phyloP scores from a whole-genome alignment of 2,329 filamentous ascomycete genomes.

The Phymatotrichopsis omnivora region DNA sequence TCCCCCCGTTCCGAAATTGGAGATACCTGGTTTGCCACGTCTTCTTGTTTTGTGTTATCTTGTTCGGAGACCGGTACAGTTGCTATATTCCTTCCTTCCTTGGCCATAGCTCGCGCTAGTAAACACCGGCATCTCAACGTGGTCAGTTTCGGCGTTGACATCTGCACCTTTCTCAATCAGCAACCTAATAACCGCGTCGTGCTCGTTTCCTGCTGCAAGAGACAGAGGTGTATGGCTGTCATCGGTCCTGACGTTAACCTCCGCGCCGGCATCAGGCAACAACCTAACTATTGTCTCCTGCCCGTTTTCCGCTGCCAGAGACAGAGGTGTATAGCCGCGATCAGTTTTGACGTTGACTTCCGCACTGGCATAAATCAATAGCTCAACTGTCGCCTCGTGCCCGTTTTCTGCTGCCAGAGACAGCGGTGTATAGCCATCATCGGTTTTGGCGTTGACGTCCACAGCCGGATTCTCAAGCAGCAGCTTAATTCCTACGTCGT shows the following conservation, averaged over 20 bases:
- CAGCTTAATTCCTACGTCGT: conserved; percentile 9
- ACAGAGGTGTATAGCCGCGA: conserved; percentile 25
- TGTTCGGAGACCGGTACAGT: too few relatives aligned
- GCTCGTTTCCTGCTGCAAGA: conserved; percentile 24
- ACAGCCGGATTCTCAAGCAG: background rate
- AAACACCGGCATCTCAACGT: too few relatives aligned
- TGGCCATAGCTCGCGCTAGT: too few relatives aligned
- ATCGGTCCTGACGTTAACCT: too few relatives aligned
- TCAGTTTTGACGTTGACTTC: conserved; percentile 23
- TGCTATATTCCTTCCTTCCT: too few relatives aligned
- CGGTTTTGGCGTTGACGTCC: conserved; percentile 17
- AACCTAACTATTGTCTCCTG: conserved; percentile 24
- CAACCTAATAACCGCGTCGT: conserved; percentile 24
- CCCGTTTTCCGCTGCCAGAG: conserved; percentile 24
- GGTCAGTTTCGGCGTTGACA: too few relatives aligned
- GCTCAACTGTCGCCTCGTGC: conserved; percentile 17
- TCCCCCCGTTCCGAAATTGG: too few relatives aligned
- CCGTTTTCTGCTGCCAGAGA: conserved; percentile 17
- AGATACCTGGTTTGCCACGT: too few relatives aligned
- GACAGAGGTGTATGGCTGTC: too few relatives aligned
- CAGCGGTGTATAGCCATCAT: conserved; percentile 23
- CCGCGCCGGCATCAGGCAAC: too few relatives aligned
- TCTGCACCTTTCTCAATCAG: too few relatives aligned
- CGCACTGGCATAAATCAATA: conserved; percentile 16
- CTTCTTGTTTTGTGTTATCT: too few relatives aligned